Conservation (phyloP, 2,329 filamentous ascomycete species). For the Colletotrichum lupini region DNA sequence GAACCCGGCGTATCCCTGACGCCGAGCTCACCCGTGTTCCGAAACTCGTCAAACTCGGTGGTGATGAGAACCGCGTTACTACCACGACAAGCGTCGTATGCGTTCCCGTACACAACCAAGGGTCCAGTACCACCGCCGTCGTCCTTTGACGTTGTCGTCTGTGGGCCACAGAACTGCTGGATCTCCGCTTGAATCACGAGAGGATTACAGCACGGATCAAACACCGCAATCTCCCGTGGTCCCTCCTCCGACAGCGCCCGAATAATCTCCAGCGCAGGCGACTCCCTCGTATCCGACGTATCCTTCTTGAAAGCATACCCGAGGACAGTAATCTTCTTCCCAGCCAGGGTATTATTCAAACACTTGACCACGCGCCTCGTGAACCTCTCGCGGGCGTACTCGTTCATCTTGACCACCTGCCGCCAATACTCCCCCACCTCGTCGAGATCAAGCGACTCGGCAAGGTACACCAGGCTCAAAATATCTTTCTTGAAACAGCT, state of each 20-base stretch:
- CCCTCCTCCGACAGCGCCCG: conserved; percentile 72
- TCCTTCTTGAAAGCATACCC: conserved; percentile 86
- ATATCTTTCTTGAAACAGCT: conserved; percentile 87
- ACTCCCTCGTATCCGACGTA: conserved; percentile 80
- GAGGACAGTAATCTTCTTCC: conserved; percentile 78
- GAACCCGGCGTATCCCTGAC: conserved; percentile 14
- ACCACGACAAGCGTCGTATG: conserved; percentile 58
- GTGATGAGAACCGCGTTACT: conserved; percentile 64
- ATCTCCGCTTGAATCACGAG: conserved; percentile 62
- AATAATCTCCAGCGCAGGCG: conserved; percentile 75
- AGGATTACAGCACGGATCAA: conserved; percentile 72
- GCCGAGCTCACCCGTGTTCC: conserved; percentile 45
- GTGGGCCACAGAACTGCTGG: conserved; percentile 50
- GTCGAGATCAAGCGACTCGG: conserved; percentile 73
- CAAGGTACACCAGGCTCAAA: conserved; percentile 78
- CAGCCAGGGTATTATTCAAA: conserved; percentile 74
- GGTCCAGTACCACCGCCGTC: conserved; percentile 51
- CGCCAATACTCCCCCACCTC: conserved; percentile 83
- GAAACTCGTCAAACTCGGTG: conserved; percentile 68
- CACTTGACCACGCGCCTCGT: conserved; percentile 71
- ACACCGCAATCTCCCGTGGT: conserved; percentile 73
- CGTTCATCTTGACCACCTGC: conserved; percentile 79
- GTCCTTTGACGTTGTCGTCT: conserved; percentile 41
- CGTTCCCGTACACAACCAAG: conserved; percentile 59
- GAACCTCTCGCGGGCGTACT: conserved; percentile 78